Evolutionary conservation across 2,329 filamentous ascomycete species (phyloP).

Genomic region (Nemania diffusa): DNA sequence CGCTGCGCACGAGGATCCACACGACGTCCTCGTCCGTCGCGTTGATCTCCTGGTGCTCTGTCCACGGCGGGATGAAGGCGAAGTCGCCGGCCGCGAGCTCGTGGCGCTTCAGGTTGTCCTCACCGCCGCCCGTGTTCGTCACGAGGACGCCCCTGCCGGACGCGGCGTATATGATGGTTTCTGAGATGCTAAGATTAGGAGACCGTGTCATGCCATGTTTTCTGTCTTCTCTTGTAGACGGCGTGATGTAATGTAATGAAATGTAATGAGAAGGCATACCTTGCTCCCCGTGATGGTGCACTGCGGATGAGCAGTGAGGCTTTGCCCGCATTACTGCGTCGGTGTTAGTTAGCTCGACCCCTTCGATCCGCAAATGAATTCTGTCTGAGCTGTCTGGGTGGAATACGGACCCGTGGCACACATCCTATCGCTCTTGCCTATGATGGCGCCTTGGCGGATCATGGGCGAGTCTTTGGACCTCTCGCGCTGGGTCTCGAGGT

Average conservation of each 20-base stretch:
- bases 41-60: slow-evolving; percentile 77
- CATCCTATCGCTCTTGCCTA: slow-evolving; percentile 71
- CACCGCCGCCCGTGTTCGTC: slow-evolving; percentile 65
- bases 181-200: slow-evolving; percentile 52
- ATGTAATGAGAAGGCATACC: slow-evolving; percentile 53
- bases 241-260: too few species aligned
- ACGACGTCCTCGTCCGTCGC: slow-evolving; percentile 67
- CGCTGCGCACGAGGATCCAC: slow-evolving; percentile 74
- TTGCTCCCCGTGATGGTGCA: slow-evolving; percentile 78
- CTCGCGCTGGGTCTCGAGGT: slow-evolving; percentile 55
- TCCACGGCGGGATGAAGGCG: slow-evolving; percentile 74
- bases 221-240: too few species aligned
- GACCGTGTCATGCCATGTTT: not conserved
- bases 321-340: slow-evolving; percentile 69
- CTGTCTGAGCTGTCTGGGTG: not conserved
- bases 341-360: slow-evolving; percentile 36
- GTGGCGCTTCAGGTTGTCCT: slow-evolving; percentile 62
- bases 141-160: slow-evolving; percentile 71
- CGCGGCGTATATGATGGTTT: slow-evolving; percentile 74
- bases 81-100: slow-evolving; percentile 73
- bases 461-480: slow-evolving; percentile 47
- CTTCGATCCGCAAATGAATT: not conserved
- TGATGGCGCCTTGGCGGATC: slow-evolving; percentile 64
- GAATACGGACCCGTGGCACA: slow-evolving; percentile 69
- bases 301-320: slow-evolving; percentile 68